phyloP scores from a whole-genome alignment of 257 asterid genomes.

The Striga asiatica region DNA sequence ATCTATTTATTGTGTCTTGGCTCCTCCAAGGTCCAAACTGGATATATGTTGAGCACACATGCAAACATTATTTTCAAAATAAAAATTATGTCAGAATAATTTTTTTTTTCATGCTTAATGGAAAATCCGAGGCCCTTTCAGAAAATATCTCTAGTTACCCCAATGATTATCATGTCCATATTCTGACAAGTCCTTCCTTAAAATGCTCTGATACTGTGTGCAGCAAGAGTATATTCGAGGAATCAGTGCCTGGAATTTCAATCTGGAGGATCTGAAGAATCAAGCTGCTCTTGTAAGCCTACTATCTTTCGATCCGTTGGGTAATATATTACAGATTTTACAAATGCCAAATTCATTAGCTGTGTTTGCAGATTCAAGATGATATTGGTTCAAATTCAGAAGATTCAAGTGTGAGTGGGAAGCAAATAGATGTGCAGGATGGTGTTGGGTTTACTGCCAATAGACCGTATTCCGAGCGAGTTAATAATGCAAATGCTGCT shows the following conservation, averaged over 20 bases:
- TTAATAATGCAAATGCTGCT: slow-evolving; percentile 30
- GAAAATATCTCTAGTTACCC: neutral
- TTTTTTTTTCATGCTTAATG: neutral
- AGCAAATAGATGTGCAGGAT: slow-evolving; percentile 28
- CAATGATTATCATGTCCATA: neutral
- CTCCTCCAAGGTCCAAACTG: neutral
- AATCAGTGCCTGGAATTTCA: slow-evolving; percentile 94
- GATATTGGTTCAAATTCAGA: slow-evolving; percentile 47
- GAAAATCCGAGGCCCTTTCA: neutral
- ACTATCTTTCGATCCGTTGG: slow-evolving; percentile 13
- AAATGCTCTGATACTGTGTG: slow-evolving; percentile 17
- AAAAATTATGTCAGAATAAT: neutral
- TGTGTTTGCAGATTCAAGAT: slow-evolving; percentile 67
- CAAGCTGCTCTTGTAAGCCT: slow-evolving; percentile 84
- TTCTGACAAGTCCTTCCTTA: slow-evolving; percentile 1
- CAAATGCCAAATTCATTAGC: neutral
- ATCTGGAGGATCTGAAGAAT: slow-evolving; percentile 85
- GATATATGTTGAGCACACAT: neutral
- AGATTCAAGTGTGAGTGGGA: slow-evolving; percentile 38
- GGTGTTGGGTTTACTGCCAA: slow-evolving; percentile 37
- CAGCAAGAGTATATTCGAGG: slow-evolving; percentile 99
- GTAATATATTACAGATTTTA: slow-evolving; percentile 12
- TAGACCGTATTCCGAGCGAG: slow-evolving; percentile 25
- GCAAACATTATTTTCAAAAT: neutral
- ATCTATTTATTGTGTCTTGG: too few species aligned